These are phyloP conservation scores for Leccinum obscurum DNA, from an alignment of 768 basidiomycete genomes.

Conservation along the genomic window DNA sequence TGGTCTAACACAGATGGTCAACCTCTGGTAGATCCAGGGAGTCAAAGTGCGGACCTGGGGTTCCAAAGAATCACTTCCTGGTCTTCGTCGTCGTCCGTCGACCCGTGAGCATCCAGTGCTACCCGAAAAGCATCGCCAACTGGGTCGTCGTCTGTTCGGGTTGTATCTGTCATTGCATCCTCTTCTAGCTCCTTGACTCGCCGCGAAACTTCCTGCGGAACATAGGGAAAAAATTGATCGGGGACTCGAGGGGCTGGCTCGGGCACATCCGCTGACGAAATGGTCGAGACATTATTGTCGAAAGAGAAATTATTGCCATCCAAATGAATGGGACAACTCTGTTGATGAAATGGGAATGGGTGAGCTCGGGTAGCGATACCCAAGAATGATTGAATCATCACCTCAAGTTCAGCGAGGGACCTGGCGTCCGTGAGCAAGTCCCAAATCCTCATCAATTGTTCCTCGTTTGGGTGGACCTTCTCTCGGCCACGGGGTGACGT, in stretches of 20 bases:
- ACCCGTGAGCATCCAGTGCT: slow-evolving; percentile 39
- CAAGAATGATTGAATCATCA: slow-evolving; percentile 32
- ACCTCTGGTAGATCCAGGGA: neutral
- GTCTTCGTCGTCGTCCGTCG: slow-evolving; percentile 48
- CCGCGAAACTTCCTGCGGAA: neutral
- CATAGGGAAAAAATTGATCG: slow-evolving; percentile 21
- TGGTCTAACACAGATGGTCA: slow-evolving; percentile 16
- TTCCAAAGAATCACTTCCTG: slow-evolving; percentile 77
- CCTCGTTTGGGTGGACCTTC: slow-evolving; percentile 86
- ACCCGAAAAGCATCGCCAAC: slow-evolving; percentile 66
- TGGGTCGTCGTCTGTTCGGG: slow-evolving; percentile 73
- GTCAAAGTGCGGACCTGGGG: slow-evolving; percentile 47
- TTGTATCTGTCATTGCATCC: slow-evolving; percentile 64
- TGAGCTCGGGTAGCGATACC: slow-evolving; percentile 15
- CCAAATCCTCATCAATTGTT: slow-evolving; percentile 90
- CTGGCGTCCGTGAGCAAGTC: slow-evolving; percentile 79
- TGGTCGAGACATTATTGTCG: slow-evolving; percentile 4
- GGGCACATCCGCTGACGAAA: slow-evolving; percentile 9
- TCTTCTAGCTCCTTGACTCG: slow-evolving; percentile 44
- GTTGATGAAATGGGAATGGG: slow-evolving; percentile 8
- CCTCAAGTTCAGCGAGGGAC: slow-evolving; percentile 58
- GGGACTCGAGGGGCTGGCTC: neutral
- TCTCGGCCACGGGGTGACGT: slow-evolving; percentile 34
- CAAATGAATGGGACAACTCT: slow-evolving; percentile 29
- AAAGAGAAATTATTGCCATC: slow-evolving; percentile 25